Evolutionary conservation across 2,329 filamentous ascomycete genomes (phyloP), one percentile per base, ranked within the genome.

Genomic region (Penicillium griseofulvum): DNA sequence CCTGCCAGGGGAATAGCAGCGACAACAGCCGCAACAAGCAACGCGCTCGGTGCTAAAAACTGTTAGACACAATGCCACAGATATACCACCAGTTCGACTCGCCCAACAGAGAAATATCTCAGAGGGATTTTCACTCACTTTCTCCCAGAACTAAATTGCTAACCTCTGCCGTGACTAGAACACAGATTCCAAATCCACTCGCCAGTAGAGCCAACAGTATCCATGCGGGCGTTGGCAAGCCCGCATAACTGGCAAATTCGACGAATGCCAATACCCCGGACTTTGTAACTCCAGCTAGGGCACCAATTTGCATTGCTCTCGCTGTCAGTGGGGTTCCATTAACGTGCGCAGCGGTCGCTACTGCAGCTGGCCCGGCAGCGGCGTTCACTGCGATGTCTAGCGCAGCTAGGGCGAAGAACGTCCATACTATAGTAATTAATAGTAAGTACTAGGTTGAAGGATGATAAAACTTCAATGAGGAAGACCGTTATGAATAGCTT

Each of bases 131-230:
- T 3, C 10, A 55, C 56, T 43, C 42, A 61, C 59, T 44, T 29
- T 59, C 57, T 14, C 59, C 54, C 49, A 61, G 45, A 3, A 61
- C 57, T 28, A 61, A 29, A 33, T 61, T 61, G 38, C 57, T 57
- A 33, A 61, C 50, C 29, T 61, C 57, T 8, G 51, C 51, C 16
- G 59, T 61, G 6, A 61, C 37, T 26, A 61, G 24, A 12, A 61
- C 54, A 37, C 59, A 61, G 9, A 55, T 46, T 7, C 59, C 59
- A 49, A 61, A 61, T 19, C 59, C 49, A 33, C 57, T 61, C 12
- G 51, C 54, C 10, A 59, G 14, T 26, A 61, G 37, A 11, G 57
- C 33, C 9, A 61, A 34, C 11, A 61, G 29, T n/a, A 59, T 48
- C 59, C 57, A 61, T 17, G 59, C 59, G 5, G 54, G 46, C 1